phyloP scores from a whole-genome alignment of 2,329 filamentous ascomycete species.

The Simplicillium sp. region DNA sequence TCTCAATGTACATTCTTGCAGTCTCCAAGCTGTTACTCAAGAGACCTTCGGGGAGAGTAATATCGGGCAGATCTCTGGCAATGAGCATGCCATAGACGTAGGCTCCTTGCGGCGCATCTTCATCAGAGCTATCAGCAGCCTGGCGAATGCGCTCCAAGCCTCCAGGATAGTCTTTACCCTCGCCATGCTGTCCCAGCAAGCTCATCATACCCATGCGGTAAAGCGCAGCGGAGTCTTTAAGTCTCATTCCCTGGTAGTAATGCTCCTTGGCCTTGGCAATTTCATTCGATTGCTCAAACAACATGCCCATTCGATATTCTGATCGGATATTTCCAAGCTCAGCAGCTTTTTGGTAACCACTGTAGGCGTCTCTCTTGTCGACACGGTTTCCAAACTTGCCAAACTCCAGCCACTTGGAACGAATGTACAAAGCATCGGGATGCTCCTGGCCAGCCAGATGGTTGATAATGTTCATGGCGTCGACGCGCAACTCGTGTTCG shows the following conservation, averaged over 20 bases:
- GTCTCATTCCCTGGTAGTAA: constrained; percentile 71
- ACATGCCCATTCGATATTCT: constrained; percentile 96
- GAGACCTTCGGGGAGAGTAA: constrained; percentile 62
- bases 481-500: constrained; percentile 78
- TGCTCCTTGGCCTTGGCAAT: constrained; percentile 83
- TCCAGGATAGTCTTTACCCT: constrained; percentile 67
- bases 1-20: constrained; percentile 85
- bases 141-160: constrained; percentile 76
- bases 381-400: constrained; percentile 85
- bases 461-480: constrained; percentile 84
- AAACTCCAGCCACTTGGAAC: constrained; percentile 95
- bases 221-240: constrained; percentile 78
- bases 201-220: constrained; percentile 96
- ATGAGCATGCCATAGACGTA: constrained; percentile 95
- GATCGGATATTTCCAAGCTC: constrained; percentile 79
- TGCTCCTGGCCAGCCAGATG: constrained; percentile 89
- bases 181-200: constrained; percentile 84
- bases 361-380: constrained; percentile 91
- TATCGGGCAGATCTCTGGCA: constrained; percentile 82
- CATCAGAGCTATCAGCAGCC: constrained; percentile 80
- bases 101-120: constrained; percentile 92
- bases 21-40: constrained; percentile 63
- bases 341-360: constrained; percentile 76
- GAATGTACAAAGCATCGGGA: constrained; percentile 88
- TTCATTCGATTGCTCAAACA: constrained; percentile 92